Evolutionary conservation across 108 stramenopile species (phyloP), one percentile per base, ranked within the genome.

Genomic region (Parmales sp.): DNA sequence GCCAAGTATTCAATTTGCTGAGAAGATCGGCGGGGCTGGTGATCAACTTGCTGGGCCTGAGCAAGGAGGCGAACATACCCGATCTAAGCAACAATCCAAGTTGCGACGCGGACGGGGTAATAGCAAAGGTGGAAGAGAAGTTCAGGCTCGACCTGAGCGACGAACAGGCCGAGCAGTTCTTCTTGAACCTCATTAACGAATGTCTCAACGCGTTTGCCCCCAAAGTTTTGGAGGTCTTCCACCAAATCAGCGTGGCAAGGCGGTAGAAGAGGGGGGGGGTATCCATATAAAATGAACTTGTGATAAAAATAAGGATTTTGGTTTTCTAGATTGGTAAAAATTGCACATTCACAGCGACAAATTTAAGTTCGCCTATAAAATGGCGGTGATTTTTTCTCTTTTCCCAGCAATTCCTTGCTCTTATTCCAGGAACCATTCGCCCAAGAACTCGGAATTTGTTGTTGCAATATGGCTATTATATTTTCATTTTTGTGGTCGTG

Each of bases 11-110:
- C 74, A 94, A 91, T 63, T 86, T 89, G 28, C 76, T 99, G 1
- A 85, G 98, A 23, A 95, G 95, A 72, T 85, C 82, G 50, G 95
- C 96, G 22, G 93, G 93, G n/a, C 83, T 99, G 18, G 85, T 97
- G 37, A 76, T 99, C 54, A 97, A 97, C 70, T 70, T 99, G 48
- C 83, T 99, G 19, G 81, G 88, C 66, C 78, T 99, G 11, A 97
- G 96, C 96, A 91, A 89, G 63, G 96, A 98, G 76, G 95, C 96
- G 3, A 93, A 90, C n/a, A 94, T 99, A 51, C 86, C 95, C 51
- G 91, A 95, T 70, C 73, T 99, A 11, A 93, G 90, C 9, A 88
- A 94, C 72, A 89, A 99, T 64, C 92, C 95, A 1, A 72, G 84
- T 38, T 80, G 83, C 5, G 87, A 88, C 76, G 81, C 87, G 4